These are phyloP conservation scores for Cymbidium sinense DNA, from an alignment of 106 monocot species.

Conservation along the genomic window DNA sequence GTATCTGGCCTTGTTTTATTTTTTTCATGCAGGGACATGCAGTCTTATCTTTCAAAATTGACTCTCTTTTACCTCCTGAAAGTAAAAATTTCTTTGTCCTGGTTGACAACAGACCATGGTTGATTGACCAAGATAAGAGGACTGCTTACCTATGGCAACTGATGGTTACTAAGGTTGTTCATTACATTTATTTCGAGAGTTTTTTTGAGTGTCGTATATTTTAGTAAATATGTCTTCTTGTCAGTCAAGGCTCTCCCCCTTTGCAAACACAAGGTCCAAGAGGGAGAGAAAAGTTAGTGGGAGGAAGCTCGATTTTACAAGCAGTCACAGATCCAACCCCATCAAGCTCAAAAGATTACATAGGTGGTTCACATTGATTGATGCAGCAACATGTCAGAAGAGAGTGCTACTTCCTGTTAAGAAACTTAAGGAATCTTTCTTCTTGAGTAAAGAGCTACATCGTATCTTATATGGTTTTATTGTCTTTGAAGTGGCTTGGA, in stretches of 20 bases:
- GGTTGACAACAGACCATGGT: constrained; percentile 92
- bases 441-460: constrained; percentile 75
- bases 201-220: not conserved
- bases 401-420: constrained; percentile 58
- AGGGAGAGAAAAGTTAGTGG: constrained; percentile 32
- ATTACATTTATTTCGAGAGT: not conserved
- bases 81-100: constrained; percentile 82
- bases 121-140: constrained; percentile 47
- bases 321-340: constrained; percentile 19
- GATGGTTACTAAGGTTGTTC: constrained; percentile 89
- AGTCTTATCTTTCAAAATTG: constrained; percentile 82
- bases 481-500: constrained; percentile 92
- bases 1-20: too few relatives aligned
- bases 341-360: constrained; percentile 22
- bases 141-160: constrained; percentile 90
- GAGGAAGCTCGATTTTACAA: constrained; percentile 32
- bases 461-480: constrained; percentile 83
- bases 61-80: constrained; percentile 68
- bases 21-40: constrained; percentile 65
- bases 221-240: constrained; percentile 10
- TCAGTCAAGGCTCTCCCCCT: constrained; percentile 96
- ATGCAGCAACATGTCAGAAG: constrained; percentile 53
- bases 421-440: constrained; percentile 70
- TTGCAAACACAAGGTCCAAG: constrained; percentile 69
- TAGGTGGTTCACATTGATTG: constrained; percentile 71